Evolutionary conservation across 139 green algal genomes (phyloP).

Genomic region (Tetraselmis striata): DNA sequence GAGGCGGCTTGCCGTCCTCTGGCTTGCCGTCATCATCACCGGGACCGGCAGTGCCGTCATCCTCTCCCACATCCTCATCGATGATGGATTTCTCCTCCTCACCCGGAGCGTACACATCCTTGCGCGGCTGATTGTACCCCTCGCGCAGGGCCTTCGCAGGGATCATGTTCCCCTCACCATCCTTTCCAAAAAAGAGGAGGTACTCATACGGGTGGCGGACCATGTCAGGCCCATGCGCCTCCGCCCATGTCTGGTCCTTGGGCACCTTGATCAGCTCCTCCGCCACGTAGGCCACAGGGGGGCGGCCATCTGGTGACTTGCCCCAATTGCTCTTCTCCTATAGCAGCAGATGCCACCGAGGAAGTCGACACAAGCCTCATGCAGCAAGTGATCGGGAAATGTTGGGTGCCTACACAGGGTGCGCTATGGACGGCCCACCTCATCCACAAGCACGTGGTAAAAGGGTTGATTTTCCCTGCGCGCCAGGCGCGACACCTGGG

Average conservation of each 20-base stretch:
- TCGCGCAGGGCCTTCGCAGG: slow-evolving; percentile 16
- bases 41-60: no score
- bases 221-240: slow-evolving; percentile 14
- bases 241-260: not conserved
- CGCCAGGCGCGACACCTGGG: not conserved
- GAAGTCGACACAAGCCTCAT: no score
- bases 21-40: no score
- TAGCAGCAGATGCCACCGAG: no score
- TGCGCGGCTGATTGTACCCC: not conserved
- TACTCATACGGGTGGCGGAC: slow-evolving; percentile 39
- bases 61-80: no score
- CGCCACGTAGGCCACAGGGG: slow-evolving; percentile 7
- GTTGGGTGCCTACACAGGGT: no score
- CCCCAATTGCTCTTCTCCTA: not conserved
- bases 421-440: no score
- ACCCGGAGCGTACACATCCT: not conserved
- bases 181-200: slow-evolving; percentile 39
- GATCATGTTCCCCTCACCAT: slow-evolving; percentile 35
- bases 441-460: slow-evolving; percentile 27
- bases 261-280: not conserved
- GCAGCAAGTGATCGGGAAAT: no score
- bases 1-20: no score
- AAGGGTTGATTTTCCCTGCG: slow-evolving; percentile 28
- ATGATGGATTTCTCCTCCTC: no score
- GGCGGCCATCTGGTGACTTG: not conserved